Conservation (phyloP, 1,139 yeast species). For the Oligophagozyma castellii region DNA sequence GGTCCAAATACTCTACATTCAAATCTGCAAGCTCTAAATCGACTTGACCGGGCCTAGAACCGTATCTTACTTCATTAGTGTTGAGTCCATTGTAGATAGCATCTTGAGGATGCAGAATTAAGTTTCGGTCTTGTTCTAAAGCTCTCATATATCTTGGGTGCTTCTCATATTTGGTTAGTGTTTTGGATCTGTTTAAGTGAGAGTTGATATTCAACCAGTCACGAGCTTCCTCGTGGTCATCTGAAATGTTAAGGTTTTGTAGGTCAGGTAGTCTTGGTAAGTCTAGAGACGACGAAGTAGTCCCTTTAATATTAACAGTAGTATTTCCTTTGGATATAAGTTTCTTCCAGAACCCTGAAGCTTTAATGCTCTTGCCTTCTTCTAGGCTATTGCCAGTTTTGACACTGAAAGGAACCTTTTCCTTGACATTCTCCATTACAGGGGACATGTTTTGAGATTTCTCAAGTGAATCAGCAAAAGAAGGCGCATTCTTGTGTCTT, state of each 20-base stretch:
- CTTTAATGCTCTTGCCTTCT: constrained; percentile 8
- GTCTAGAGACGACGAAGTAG: constrained; percentile 4
- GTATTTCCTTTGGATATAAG: constrained; percentile 9
- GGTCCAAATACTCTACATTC: constrained; percentile 23
- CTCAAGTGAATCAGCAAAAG: constrained; percentile 22
- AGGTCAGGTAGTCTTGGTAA: constrained; percentile 22
- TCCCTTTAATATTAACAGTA: constrained; percentile 12
- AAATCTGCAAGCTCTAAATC: constrained; percentile 24
- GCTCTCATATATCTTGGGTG: constrained; percentile 55
- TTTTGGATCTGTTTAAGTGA: constrained; percentile 63
- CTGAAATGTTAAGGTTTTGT: constrained; percentile 11
- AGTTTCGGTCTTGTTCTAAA: constrained; percentile 49
- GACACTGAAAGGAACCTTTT: background rate
- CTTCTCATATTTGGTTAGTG: constrained; percentile 58
- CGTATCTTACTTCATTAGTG: constrained; percentile 28
- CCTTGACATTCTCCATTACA: constrained; percentile 1
- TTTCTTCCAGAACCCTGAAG: constrained; percentile 18
- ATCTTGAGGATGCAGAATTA: constrained; percentile 60
- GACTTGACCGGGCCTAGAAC: constrained; percentile 22
- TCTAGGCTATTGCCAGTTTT: constrained; percentile 1
- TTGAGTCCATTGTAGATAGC: constrained; percentile 40
- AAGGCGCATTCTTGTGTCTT: constrained; percentile 49
- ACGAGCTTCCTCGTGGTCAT: constrained; percentile 16
- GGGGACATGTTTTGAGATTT: constrained; percentile 11
- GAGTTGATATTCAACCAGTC: constrained; percentile 39